phyloP scores from a whole-genome alignment of 2,329 filamentous ascomycete species.

The Zymoseptoria passerinii region DNA sequence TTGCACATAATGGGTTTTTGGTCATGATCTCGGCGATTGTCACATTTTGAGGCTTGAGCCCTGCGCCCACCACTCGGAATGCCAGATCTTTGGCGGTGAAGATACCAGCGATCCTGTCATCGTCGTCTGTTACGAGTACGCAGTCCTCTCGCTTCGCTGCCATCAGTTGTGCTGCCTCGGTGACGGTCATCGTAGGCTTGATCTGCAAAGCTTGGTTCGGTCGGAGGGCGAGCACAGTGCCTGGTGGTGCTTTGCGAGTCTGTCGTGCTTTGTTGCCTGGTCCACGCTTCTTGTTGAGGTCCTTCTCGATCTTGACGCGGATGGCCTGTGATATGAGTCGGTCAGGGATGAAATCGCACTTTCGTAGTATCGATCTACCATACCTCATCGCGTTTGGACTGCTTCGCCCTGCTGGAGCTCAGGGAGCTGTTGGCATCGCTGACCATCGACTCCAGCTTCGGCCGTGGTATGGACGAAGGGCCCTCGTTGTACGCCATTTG shows the following conservation, averaged over 20 bases:
- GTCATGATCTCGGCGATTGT: conserved; percentile 99
- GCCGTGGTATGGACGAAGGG: conserved; percentile 62
- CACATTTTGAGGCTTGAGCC: conserved; percentile 78
- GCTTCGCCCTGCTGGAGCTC: conserved; percentile 91
- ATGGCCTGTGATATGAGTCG: conserved; percentile 60
- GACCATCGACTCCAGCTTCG: conserved; percentile 53
- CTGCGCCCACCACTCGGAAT: conserved; percentile 88
- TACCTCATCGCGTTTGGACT: conserved; percentile 98
- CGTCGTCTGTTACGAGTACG: conserved; percentile 92
- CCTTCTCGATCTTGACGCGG: conserved; percentile 89
- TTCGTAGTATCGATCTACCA: neutral
- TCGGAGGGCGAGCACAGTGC: conserved; percentile 89
- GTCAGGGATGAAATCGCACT: neutral
- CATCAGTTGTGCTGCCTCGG: conserved; percentile 97
- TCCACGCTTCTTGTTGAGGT: conserved; percentile 95
- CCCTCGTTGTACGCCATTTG: conserved; percentile 47
- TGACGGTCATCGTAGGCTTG: conserved; percentile 86
- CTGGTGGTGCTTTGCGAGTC: conserved; percentile 86
- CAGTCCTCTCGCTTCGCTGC: conserved; percentile 97
- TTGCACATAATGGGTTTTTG: conserved; percentile 94
- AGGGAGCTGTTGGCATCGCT: conserved; percentile 58
- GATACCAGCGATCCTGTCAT: conserved; percentile 95
- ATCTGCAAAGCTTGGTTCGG: conserved; percentile 95
- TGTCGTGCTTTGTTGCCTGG: conserved; percentile 68
- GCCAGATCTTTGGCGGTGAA: conserved; percentile 98